Base-by-base conservation (phyloP, 495 filamentous ascomycete species). In the Daldinia grandis region DNA sequence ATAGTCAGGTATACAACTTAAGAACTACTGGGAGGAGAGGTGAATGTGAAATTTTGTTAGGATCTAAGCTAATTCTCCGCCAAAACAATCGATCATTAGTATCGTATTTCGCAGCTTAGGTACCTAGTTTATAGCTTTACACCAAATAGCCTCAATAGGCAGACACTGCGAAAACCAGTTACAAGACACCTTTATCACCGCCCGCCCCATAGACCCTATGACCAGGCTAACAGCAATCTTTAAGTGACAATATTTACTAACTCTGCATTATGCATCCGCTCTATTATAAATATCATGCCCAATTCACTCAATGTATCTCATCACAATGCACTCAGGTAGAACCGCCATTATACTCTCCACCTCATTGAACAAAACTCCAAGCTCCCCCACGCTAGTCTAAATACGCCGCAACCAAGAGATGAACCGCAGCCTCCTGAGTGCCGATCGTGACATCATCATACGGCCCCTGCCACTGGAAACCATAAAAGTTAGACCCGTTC, bases 371-470 rank as follows among this genome's bases (percentile, higher is more conserved):
- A 33, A 24, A 10, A 25, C 31, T 3, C 31, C 9, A 7, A 37
- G 1, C 8, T 14, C 31, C 5, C 15, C 7, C 7, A 0, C 10
- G 69, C 54, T 31, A 65, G 21, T 33, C 25, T 49, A 68, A 33
- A 55, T 60, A 70, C n/a, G 75, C 68, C 28, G 89, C 88, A 33
- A 91, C 81, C 27, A 92, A 64, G 33, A 88, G 81, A 71, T 89
- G 85, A 49, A 89, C 78, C 0, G 85, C 90, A 0, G 86, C 86
- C 47, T 82, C 84, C 68, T 93, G 90, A n/a, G 82, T 87, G 4
- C 85, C 84, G 65, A 86, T 81, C 5, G 80, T 83, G 21, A 72
- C 71, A 9, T 64, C 69, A 21, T 76, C 66, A 27, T 82, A 83
- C 7, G 87, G 87, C 3, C 89, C 86, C 61, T 84, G 77, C 90